A percentile compares a stretch with the other conserved stretches of the same genome.
phyloP scores from a whole-genome alignment of 768 basidiomycete genomes.

The Albatrellus ellisii region DNA sequence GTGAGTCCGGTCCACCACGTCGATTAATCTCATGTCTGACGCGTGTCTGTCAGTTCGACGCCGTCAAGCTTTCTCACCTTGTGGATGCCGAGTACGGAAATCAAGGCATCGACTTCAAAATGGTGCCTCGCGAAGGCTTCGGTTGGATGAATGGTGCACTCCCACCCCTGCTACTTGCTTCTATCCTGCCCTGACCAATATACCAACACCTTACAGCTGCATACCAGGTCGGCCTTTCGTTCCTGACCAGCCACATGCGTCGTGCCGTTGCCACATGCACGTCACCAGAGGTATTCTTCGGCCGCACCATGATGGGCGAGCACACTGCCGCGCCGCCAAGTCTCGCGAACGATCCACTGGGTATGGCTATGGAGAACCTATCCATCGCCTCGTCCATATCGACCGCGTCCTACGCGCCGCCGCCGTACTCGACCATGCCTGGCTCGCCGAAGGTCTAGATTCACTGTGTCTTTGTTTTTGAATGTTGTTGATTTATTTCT shows the following conservation, averaged over 20 bases:
- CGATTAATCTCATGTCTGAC: background rate
- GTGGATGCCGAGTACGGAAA: conserved; percentile 97
- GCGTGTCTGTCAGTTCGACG: conserved; percentile 58
- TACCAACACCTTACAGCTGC: conserved; percentile 41
- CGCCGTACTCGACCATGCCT: conserved; percentile 9
- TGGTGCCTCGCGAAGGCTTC: conserved; percentile 95
- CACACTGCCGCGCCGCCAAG: conserved; percentile 21
- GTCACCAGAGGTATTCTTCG: conserved; percentile 83
- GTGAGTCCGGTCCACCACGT: conserved; percentile 22
- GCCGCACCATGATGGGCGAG: conserved; percentile 24
- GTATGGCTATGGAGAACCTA: conserved; percentile 26
- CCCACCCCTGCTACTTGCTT: conserved; percentile 3
- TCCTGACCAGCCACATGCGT: conserved; percentile 88
- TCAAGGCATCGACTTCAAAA: conserved; percentile 94
- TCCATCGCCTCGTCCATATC: conserved; percentile 6
- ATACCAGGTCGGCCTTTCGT: conserved; percentile 93
- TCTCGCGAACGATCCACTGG: conserved; percentile 23
- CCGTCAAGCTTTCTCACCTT: conserved; percentile 87
- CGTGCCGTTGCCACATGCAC: conserved; percentile 93
- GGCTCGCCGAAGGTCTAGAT: no score
- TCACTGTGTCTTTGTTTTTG: no score
- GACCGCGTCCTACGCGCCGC: conserved; percentile 3
- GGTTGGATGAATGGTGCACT: conserved; percentile 97
- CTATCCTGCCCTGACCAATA: background rate
- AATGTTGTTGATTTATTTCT: no score